Conservation (phyloP, 2,329 filamentous ascomycete species). For the Claviceps sp. region DNA sequence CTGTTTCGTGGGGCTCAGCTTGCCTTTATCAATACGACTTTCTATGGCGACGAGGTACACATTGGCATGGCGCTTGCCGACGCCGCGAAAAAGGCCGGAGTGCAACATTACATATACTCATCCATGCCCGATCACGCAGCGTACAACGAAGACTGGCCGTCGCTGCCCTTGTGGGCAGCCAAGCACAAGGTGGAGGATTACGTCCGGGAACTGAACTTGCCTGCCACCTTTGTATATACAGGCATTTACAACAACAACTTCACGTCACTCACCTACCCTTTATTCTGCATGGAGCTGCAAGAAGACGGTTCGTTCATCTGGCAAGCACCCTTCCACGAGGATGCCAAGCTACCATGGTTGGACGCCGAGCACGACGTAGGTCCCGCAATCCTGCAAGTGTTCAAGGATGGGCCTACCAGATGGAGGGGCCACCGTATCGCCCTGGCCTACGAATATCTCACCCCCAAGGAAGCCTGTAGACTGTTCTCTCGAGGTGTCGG, state of each 20-base stretch:
- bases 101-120: constrained; percentile 90
- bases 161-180: constrained; percentile 77
- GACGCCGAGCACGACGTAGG: constrained; percentile 95
- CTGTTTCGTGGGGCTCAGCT: constrained; percentile 76
- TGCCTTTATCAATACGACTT: constrained; percentile 96
- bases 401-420: constrained; percentile 80
- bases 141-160: constrained; percentile 64
- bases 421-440: constrained; percentile 74
- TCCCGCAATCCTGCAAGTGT: constrained; percentile 79
- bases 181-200: constrained; percentile 93
- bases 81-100: constrained; percentile 69
- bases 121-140: constrained; percentile 91
- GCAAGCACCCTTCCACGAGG: constrained; percentile 86
- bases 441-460: constrained; percentile 79
- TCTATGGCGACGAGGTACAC: constrained; percentile 85
- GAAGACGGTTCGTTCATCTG: constrained; percentile 77
- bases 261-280: constrained; percentile 77
- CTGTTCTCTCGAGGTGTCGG: constrained; percentile 68
- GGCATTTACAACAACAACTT: constrained; percentile 99
- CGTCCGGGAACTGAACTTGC: constrained; percentile 66
- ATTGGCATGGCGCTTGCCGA: constrained; percentile 84
- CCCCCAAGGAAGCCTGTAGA: constrained; percentile 67
- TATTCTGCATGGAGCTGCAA: constrained; percentile 90
- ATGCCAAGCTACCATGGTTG: constrained; percentile 83
- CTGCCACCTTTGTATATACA: constrained; percentile 86